Conservation (phyloP, 2,329 filamentous ascomycete genomes). For the Ceratocystis huliohia region DNA sequence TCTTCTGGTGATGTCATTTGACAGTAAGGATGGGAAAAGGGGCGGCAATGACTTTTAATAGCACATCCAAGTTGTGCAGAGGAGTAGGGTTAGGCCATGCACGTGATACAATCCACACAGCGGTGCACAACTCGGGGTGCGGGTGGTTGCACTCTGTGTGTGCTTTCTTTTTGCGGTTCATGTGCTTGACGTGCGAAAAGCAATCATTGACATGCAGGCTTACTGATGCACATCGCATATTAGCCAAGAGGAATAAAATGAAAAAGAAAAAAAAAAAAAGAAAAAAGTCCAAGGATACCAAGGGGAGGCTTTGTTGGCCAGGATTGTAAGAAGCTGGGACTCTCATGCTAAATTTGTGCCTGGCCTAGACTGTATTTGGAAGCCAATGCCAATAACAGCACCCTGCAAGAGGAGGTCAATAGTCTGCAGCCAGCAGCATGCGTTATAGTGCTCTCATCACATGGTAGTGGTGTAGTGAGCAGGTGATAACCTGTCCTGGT, state of each 20-base stretch:
- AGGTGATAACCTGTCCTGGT: neutral
- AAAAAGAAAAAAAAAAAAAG: too few species aligned
- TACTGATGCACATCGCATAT: neutral
- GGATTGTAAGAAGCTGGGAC: neutral
- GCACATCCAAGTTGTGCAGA: neutral
- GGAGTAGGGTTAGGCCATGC: neutral
- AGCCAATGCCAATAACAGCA: neutral
- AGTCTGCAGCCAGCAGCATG: neutral
- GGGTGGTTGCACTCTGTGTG: too few species aligned
- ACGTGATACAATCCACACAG: too few species aligned
- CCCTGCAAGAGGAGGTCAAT: neutral
- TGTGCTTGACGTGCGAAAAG: too few species aligned
- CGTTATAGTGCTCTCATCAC: neutral
- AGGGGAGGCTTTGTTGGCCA: neutral
- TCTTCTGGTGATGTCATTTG: constrained; percentile 4
- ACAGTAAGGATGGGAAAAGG: neutral
- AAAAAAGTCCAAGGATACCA: neutral
- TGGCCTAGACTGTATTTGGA: constrained; percentile 1
- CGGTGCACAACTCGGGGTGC: too few species aligned
- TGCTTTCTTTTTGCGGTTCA: too few species aligned
- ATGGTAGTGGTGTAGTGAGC: neutral
- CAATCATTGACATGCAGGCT: too few species aligned
- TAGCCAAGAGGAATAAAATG: neutral
- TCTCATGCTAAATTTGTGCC: neutral
- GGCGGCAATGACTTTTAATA: neutral